Percentiles rank a stretch among this genome's conserved stretches.
These are phyloP conservation scores for Grosmannia huntii DNA, from an alignment of 2,329 filamentous ascomycete genomes.

Conservation along the genomic window DNA sequence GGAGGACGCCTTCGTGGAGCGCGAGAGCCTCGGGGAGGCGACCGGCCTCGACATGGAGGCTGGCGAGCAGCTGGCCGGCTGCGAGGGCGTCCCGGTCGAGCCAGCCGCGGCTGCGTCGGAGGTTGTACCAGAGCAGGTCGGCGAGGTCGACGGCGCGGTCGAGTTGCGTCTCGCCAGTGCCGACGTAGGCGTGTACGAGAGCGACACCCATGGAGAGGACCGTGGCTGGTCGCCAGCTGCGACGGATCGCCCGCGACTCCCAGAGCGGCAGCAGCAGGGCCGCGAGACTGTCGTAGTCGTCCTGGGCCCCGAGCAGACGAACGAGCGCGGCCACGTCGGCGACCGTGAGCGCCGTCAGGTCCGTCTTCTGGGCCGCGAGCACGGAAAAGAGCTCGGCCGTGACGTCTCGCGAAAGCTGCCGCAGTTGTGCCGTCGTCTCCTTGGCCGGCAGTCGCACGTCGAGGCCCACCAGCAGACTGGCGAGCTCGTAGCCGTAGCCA, in stretches of 20 bases:
- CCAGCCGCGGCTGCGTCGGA: conserved; percentile 20
- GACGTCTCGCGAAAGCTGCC: conserved; percentile 24
- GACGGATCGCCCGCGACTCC: conserved; percentile 22
- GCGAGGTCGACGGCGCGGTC: conserved; percentile 18
- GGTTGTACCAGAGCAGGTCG: conserved; percentile 22
- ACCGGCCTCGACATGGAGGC: conserved; percentile 15
- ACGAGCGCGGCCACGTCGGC: conserved; percentile 31
- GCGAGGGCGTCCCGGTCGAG: conserved; percentile 17
- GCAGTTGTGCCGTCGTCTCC: conserved; percentile 11
- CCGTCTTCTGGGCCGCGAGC: conserved; percentile 27
- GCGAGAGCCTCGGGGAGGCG: conserved; percentile 17
- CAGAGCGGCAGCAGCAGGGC: conserved; percentile 20
- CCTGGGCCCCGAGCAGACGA: conserved; percentile 32
- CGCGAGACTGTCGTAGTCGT: conserved; percentile 32
- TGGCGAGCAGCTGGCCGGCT: conserved; percentile 18
- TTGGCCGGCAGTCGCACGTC: conserved; percentile 20
- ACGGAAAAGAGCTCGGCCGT: conserved; percentile 27
- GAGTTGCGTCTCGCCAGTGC: conserved; percentile 12
- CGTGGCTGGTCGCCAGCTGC: conserved; percentile 17
- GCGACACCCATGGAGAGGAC: conserved; percentile 19
- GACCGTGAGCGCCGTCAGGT: conserved; percentile 28
- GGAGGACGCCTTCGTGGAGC: conserved; percentile 18
- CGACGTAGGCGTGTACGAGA: conserved; percentile 20
- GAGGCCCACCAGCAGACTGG: conserved; percentile 29
- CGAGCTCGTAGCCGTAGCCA: conserved; percentile 30